These are phyloP conservation scores for Albophoma yamanashiensis DNA, from an alignment of 2,329 filamentous ascomycete genomes.

Conservation along the genomic window DNA sequence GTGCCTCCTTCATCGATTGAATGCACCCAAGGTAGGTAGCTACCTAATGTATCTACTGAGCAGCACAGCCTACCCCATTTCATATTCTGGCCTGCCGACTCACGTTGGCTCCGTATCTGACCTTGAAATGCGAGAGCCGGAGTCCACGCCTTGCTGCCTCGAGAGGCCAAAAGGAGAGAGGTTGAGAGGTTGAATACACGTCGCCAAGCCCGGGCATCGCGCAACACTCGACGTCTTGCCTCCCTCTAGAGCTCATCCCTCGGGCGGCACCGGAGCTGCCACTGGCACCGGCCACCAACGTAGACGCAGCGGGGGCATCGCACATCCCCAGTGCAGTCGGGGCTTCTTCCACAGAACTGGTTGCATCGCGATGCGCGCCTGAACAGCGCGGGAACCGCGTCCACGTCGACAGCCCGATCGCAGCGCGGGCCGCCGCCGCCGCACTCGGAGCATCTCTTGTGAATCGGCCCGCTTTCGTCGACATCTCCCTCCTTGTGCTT, in stretches of 20 bases:
- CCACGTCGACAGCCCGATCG: not conserved
- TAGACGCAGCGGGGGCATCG: not conserved
- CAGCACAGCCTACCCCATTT: no score
- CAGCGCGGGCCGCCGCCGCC: not conserved
- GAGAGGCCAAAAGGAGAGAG: no score
- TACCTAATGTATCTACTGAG: no score
- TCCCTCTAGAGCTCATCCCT: not conserved
- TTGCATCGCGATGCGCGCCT: not conserved
- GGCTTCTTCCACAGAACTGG: not conserved
- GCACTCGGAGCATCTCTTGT: not conserved
- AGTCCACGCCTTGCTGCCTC: no score
- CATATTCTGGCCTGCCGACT: no score
- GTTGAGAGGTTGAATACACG: no score
- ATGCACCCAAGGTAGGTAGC: no score
- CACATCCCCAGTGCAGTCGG: not conserved
- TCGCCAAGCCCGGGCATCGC: no score
- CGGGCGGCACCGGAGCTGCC: not conserved
- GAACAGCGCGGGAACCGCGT: not conserved
- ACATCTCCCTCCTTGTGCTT: not conserved
- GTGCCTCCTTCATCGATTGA: no score
- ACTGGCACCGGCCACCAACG: not conserved
- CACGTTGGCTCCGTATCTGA: no score
- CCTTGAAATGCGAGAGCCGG: no score
- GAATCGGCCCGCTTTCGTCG: not conserved
- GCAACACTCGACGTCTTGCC: no score